Percentiles rank a stretch among this genome's conserved stretches.
These are phyloP conservation scores for Spiromastix sp. DNA, from an alignment of 2,329 filamentous ascomycete species.

Conservation along the genomic window DNA sequence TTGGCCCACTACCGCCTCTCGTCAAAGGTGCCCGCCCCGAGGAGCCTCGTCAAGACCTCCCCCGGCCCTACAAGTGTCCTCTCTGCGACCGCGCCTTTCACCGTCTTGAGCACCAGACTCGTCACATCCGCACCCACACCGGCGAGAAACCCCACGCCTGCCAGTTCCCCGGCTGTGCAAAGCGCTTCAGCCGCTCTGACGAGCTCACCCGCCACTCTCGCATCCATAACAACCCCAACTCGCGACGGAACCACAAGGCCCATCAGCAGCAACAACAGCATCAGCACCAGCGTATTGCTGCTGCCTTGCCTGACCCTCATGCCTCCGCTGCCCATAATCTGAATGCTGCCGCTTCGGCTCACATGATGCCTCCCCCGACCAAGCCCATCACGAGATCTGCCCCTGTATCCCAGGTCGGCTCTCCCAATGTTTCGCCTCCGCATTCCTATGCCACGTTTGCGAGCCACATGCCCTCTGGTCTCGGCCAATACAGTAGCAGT, in stretches of 20 bases:
- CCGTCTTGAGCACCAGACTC: slow-evolving; percentile 84
- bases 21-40: slow-evolving; percentile 42
- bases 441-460: slow-evolving; percentile 65
- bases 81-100: slow-evolving; percentile 98
- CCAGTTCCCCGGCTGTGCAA: slow-evolving; percentile 89
- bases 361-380: slow-evolving; percentile 69
- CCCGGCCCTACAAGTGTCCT: slow-evolving; percentile 95
- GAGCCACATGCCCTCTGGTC: slow-evolving; percentile 46
- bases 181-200: slow-evolving; percentile 92
- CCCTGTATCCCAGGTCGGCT: slow-evolving; percentile 72
- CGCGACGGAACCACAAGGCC: slow-evolving; percentile 75
- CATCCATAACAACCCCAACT: slow-evolving; percentile 99
- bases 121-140: slow-evolving; percentile 92
- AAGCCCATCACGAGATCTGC: slow-evolving; percentile 80
- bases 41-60: slow-evolving; percentile 59
- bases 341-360: slow-evolving; percentile 41
- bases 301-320: slow-evolving; percentile 9
- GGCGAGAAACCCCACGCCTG: slow-evolving; percentile 97
- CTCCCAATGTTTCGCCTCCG: slow-evolving; percentile 92
- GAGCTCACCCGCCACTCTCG: slow-evolving; percentile 93
- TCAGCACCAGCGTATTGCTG: slow-evolving; percentile 43
- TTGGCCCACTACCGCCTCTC: slow-evolving; percentile 33
- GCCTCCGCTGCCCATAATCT: slow-evolving; percentile 28
- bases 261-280: slow-evolving; percentile 32
- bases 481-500: slow-evolving; percentile 44